phyloP scores from a whole-genome alignment of 352 stramenopile genomes.

The Globisporangium rhizosaccharum region DNA sequence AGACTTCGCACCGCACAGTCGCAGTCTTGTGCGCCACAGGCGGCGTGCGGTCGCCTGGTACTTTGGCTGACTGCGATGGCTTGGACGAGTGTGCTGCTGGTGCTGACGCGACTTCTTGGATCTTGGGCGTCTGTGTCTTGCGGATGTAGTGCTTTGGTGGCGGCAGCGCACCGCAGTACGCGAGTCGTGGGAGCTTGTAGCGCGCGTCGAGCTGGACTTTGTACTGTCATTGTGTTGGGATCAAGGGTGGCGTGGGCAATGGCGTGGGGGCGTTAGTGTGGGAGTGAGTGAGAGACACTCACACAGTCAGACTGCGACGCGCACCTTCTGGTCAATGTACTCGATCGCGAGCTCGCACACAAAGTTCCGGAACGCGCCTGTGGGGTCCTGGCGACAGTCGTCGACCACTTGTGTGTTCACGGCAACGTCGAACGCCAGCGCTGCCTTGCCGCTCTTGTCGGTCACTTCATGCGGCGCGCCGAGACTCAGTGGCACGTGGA shows the following conservation, averaged over 20 bases:
- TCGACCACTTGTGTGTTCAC: slow-evolving; percentile 73
- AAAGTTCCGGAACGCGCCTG: slow-evolving; percentile 73
- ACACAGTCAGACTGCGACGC: too few species aligned
- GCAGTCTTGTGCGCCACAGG: slow-evolving; percentile 21
- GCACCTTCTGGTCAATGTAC: slow-evolving; percentile 79
- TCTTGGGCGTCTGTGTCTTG: slow-evolving; percentile 60
- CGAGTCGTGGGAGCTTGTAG: slow-evolving; percentile 72
- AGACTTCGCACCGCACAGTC: slow-evolving; percentile 30
- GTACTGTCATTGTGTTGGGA: slow-evolving; percentile 30
- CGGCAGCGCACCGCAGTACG: slow-evolving; percentile 56
- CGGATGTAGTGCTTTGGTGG: slow-evolving; percentile 78
- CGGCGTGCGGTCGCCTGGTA: slow-evolving; percentile 5
- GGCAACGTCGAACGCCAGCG: slow-evolving; percentile 69
- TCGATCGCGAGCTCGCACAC: slow-evolving; percentile 77
- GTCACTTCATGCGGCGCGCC: slow-evolving; percentile 63
- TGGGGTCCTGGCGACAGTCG: slow-evolving; percentile 60
- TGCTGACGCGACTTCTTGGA: slow-evolving; percentile 49
- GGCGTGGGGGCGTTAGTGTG: not conserved
- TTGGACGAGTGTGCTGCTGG: slow-evolving; percentile 6
- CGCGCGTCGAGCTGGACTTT: slow-evolving; percentile 68
- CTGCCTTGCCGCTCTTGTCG: slow-evolving; percentile 60
- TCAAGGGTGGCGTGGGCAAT: not conserved
- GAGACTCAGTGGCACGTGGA: slow-evolving; percentile 72
- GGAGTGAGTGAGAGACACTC: not conserved
- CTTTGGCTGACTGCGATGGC: slow-evolving; percentile 9